A percentile compares a stretch with the other conserved stretches of the same genome.
These are phyloP conservation scores for Apiospora pterosperma DNA, from an alignment of 2,329 filamentous ascomycete species.

Conservation along the genomic window DNA sequence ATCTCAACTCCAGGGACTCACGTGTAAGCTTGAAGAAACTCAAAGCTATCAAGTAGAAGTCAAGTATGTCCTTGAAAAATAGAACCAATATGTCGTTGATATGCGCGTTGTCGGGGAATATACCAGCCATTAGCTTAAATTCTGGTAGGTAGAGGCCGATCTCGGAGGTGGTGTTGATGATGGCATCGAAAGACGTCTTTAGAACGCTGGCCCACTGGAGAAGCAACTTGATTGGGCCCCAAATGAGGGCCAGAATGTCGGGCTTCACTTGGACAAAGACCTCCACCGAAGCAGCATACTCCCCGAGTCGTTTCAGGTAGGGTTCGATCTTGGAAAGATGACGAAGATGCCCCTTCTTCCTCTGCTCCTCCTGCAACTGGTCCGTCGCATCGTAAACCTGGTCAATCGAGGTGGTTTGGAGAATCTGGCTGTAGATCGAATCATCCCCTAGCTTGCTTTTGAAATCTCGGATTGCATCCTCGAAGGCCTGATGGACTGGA, in stretches of 20 bases:
- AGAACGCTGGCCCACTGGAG: conserved; percentile 18
- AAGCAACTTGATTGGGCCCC: conserved; percentile 31
- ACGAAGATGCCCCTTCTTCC: conserved; percentile 18
- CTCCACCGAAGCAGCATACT: conserved; percentile 25
- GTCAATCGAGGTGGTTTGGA: conserved; percentile 19
- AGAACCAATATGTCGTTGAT: conserved; percentile 25
- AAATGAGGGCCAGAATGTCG: conserved; percentile 31
- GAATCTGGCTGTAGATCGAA: background rate
- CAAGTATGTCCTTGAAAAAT: conserved; percentile 33
- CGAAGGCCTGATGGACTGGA: background rate
- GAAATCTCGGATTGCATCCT: background rate
- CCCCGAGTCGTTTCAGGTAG: conserved; percentile 24
- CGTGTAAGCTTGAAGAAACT: conserved; percentile 26
- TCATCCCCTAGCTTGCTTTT: background rate
- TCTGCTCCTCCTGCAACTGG: conserved; percentile 29
- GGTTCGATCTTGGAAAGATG: conserved; percentile 27
- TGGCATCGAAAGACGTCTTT: conserved; percentile 19
- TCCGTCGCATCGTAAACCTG: conserved; percentile 30
- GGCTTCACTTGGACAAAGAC: conserved; percentile 29
- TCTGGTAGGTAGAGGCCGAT: conserved; percentile 24
- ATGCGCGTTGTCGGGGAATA: conserved; percentile 20
- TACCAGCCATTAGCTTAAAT: conserved; percentile 14
- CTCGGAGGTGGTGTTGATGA: conserved; percentile 17
- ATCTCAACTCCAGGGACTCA: conserved; percentile 14
- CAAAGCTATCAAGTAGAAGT: conserved; percentile 29